These are phyloP conservation scores for Auxenochlorella protothecoides DNA, from an alignment of 139 green algal genomes.

Conservation along the genomic window DNA sequence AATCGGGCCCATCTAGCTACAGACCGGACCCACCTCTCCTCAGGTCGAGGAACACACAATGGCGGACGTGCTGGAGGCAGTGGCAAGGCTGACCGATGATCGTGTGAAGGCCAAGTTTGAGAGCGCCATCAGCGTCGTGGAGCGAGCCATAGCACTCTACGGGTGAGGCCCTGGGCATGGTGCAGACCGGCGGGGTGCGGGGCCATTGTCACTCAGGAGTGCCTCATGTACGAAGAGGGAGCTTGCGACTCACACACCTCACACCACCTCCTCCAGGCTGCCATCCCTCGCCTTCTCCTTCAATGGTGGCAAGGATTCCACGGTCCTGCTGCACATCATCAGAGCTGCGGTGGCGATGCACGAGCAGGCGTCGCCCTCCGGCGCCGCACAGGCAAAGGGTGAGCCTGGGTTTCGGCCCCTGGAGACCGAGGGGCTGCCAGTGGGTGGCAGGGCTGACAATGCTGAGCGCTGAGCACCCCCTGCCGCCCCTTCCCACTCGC, in stretches of 20 bases:
- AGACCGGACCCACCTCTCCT: too few species aligned
- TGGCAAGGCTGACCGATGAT: slow-evolving; percentile 22
- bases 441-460: too few species aligned
- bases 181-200: not conserved
- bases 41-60: not conserved
- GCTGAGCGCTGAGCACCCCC: not conserved
- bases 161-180: slow-evolving; percentile 8
- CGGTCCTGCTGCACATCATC: slow-evolving; percentile 81
- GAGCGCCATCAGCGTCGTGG: slow-evolving; percentile 24
- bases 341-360: not conserved
- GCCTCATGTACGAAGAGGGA: not conserved
- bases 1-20: too few species aligned
- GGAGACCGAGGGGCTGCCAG: too few species aligned
- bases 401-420: too few species aligned
- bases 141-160: slow-evolving; percentile 38
- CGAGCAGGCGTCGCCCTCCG: too few species aligned
- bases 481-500: too few species aligned
- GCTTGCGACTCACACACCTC: not conserved
- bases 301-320: slow-evolving; percentile 91
- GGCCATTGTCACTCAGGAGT: not conserved
- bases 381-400: too few species aligned
- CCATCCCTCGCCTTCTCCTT: slow-evolving; percentile 76
- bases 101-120: slow-evolving; percentile 25
- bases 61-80: slow-evolving; percentile 36
- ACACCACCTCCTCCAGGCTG: slow-evolving; percentile 21